phyloP scores from a whole-genome alignment of 495 filamentous ascomycete genomes.

The Terfezia boudieri region DNA sequence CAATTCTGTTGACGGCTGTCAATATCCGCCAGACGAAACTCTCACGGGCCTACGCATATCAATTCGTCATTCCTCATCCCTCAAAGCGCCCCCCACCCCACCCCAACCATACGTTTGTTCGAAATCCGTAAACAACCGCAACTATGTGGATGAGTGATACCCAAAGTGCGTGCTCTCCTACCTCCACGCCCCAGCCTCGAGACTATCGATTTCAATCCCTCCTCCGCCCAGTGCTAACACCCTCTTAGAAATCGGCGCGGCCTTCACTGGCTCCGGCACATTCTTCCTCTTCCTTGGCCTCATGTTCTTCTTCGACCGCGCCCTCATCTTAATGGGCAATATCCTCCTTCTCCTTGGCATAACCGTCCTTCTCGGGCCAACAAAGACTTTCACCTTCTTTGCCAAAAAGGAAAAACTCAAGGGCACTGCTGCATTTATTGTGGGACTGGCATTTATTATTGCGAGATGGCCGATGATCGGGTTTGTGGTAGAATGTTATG shows the following conservation, averaged over 20 bases:
- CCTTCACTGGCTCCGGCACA: slow-evolving; percentile 82
- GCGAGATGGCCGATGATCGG: slow-evolving; percentile 73
- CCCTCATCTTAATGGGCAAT: slow-evolving; percentile 89
- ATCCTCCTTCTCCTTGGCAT: slow-evolving; percentile 95
- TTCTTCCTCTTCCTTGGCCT: slow-evolving; percentile 88
- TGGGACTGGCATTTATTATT: slow-evolving; percentile 68
- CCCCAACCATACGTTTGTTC: neutral
- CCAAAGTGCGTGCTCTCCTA: slow-evolving; percentile 46
- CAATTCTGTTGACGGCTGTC: too few species aligned
- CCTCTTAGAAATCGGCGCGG: slow-evolving; percentile 63
- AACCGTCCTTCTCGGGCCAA: slow-evolving; percentile 79
- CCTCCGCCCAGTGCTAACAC: slow-evolving; percentile 11
- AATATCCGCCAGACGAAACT: too few species aligned
- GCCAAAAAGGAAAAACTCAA: slow-evolving; percentile 76
- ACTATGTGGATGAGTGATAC: slow-evolving; percentile 87
- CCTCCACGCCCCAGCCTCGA: neutral
- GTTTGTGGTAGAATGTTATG: slow-evolving; percentile 78
- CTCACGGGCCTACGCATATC: too few species aligned
- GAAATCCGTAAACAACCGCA: neutral
- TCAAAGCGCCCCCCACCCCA: neutral
- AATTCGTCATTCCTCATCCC: neutral
- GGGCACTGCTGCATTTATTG: slow-evolving; percentile 70
- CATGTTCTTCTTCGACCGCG: slow-evolving; percentile 88
- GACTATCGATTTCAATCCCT: neutral
- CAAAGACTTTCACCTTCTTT: slow-evolving; percentile 84